Percentiles rank a stretch among this genome's conserved stretches.
Evolutionary conservation across 345 rosid genomes (phyloP).

Genomic region (Camelina neglecta): DNA sequence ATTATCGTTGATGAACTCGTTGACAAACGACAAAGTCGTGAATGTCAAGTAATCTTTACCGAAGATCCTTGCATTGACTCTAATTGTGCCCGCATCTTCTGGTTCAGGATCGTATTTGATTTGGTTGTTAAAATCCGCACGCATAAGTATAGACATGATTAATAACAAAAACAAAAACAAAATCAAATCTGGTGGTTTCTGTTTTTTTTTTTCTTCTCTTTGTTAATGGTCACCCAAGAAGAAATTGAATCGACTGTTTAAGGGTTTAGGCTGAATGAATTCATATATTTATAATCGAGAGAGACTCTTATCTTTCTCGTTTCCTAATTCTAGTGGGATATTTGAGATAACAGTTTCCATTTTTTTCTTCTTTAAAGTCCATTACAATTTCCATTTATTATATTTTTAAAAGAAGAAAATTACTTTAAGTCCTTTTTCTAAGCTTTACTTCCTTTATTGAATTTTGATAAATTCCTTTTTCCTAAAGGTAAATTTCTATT

Average conservation of each 20-base stretch:
- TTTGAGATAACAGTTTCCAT: background rate
- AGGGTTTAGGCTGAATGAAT: background rate
- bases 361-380: background rate
- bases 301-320: too few species aligned
- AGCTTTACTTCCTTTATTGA: too few species aligned
- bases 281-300: background rate
- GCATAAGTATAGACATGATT: background rate
- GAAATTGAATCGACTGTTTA: background rate
- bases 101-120: background rate
- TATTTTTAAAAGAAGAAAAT: too few species aligned
- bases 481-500: too few species aligned
- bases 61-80: background rate
- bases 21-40: background rate
- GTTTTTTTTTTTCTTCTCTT: background rate
- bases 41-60: background rate
- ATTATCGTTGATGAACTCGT: constrained; percentile 2
- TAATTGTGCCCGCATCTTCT: constrained; percentile 30
- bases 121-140: background rate
- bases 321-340: too few species aligned
- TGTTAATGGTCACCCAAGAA: background rate
- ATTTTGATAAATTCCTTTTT: too few species aligned
- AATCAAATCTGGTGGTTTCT: background rate
- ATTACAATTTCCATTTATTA: too few species aligned
- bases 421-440: too few species aligned
- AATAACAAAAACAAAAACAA: too few species aligned